phyloP scores from a whole-genome alignment of 1,284 basidiomycete species.

The Leucocoprinus gongylophorus region DNA sequence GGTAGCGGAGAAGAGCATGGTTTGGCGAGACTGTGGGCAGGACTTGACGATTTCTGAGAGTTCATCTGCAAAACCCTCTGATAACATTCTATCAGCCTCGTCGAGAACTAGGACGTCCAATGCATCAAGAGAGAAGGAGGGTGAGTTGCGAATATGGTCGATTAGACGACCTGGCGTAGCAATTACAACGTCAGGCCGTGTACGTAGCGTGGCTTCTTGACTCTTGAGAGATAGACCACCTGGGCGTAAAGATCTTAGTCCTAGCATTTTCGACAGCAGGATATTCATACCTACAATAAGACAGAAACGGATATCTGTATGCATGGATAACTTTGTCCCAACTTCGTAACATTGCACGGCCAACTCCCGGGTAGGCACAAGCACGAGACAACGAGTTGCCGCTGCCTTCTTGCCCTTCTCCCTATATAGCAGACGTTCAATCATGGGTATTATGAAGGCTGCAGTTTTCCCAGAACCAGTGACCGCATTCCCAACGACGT shows the following conservation, averaged over 20 bases:
- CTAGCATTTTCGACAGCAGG: conserved; percentile 4
- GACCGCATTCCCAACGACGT: conserved; percentile 91
- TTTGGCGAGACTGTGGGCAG: conserved; percentile 86
- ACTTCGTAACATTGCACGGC: conserved; percentile 95
- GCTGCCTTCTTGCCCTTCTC: conserved; percentile 80
- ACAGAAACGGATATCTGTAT: conserved; percentile 85
- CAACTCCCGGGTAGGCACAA: conserved; percentile 91
- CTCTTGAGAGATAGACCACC: conserved; percentile 89
- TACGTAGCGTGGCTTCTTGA: conserved; percentile 80
- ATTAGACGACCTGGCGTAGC: conserved; percentile 96
- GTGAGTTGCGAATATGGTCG: conserved; percentile 95
- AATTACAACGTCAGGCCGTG: conserved; percentile 87
- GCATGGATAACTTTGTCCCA: conserved; percentile 75
- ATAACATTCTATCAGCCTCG: conserved; percentile 97
- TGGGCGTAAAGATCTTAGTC: conserved; percentile 25
- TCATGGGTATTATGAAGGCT: conserved; percentile 90
- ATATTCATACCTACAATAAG: conserved; percentile 72
- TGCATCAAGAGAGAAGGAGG: conserved; percentile 87
- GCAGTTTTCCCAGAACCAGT: conserved; percentile 97
- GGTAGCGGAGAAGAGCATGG: conserved; percentile 97
- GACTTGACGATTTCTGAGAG: conserved; percentile 88
- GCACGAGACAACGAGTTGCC: conserved; percentile 89
- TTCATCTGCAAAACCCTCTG: conserved; percentile 96
- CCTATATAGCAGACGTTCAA: conserved; percentile 87
- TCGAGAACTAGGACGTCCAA: conserved; percentile 94